Conservation (phyloP, 2,329 filamentous ascomycete species). For the Xylaria sp. region DNA sequence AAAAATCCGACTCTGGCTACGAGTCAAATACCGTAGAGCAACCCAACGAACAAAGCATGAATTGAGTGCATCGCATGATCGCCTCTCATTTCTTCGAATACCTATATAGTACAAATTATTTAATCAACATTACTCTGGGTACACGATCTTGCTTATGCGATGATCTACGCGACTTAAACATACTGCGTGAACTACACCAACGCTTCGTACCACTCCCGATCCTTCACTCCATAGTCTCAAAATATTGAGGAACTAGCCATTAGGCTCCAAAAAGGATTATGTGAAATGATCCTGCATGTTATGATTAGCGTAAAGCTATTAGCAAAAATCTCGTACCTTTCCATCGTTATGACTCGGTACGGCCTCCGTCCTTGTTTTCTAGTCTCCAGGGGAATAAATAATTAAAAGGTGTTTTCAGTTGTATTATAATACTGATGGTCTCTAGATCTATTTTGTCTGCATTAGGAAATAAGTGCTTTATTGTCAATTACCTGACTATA, state of each 20-base stretch:
- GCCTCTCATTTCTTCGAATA: background rate
- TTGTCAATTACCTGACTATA: background rate
- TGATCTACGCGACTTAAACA: background rate
- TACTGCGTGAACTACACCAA: too few species aligned
- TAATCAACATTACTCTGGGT: background rate
- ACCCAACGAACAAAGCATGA: background rate
- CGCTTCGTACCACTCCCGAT: background rate
- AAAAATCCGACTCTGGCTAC: slow-evolving; percentile 19
- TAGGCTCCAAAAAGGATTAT: background rate
- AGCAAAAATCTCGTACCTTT: background rate
- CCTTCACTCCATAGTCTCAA: background rate
- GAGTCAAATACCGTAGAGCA: slow-evolving; percentile 16
- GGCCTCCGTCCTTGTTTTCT: background rate
- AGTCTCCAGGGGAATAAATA: background rate
- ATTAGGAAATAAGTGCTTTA: background rate
- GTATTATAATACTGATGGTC: background rate
- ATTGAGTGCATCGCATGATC: background rate
- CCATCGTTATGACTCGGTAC: background rate
- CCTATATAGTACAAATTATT: background rate
- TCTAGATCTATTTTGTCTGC: too few species aligned
- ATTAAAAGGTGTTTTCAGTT: background rate
- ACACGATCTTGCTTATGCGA: background rate
- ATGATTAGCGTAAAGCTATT: background rate
- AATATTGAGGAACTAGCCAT: background rate
- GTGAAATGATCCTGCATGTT: too few species aligned